Evolutionary conservation across 768 basidiomycete species (phyloP).

Genomic region (Amanita subjunquillea): DNA sequence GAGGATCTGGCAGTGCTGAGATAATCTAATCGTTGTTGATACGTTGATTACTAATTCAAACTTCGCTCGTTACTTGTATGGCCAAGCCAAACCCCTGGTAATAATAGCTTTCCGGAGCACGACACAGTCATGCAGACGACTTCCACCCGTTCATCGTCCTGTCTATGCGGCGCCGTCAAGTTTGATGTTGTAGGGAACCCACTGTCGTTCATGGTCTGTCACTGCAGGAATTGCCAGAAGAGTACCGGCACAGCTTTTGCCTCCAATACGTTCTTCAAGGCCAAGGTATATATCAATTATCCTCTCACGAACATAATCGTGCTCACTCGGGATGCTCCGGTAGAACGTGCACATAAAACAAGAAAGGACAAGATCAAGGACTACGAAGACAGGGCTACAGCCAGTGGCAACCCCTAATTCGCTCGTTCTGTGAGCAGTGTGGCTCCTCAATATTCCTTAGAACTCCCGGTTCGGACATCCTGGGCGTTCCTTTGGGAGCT

Average conservation of each 20-base stretch:
- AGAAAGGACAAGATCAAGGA: slow-evolving; percentile 13
- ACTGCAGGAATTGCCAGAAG: slow-evolving; percentile 24
- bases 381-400: slow-evolving; percentile 16
- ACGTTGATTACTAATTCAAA: too few species aligned
- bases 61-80: too few species aligned
- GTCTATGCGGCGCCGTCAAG: slow-evolving; percentile 19
- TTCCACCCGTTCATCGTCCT: slow-evolving; percentile 10
- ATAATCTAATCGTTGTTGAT: too few species aligned
- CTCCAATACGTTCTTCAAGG: slow-evolving; percentile 21
- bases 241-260: slow-evolving; percentile 21
- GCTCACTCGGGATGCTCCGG: background rate
- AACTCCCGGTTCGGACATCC: slow-evolving; percentile 11
- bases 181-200: slow-evolving; percentile 19
- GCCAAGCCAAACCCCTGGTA: background rate
- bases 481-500: slow-evolving; percentile 14
- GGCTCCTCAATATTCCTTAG: slow-evolving; percentile 17
- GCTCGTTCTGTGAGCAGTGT: slow-evolving; percentile 21
- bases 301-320: background rate
- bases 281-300: slow-evolving; percentile 10
- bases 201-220: slow-evolving; percentile 20
- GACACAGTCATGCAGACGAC: background rate
- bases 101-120: background rate
- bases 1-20: too few species aligned
- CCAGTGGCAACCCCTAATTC: slow-evolving; percentile 16
- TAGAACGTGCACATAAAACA: slow-evolving; percentile 15